Evolutionary conservation across 2,329 filamentous ascomycete genomes (phyloP), one percentile per base, ranked within the genome.

Genomic region (Pseudogymnoascus sp.): DNA sequence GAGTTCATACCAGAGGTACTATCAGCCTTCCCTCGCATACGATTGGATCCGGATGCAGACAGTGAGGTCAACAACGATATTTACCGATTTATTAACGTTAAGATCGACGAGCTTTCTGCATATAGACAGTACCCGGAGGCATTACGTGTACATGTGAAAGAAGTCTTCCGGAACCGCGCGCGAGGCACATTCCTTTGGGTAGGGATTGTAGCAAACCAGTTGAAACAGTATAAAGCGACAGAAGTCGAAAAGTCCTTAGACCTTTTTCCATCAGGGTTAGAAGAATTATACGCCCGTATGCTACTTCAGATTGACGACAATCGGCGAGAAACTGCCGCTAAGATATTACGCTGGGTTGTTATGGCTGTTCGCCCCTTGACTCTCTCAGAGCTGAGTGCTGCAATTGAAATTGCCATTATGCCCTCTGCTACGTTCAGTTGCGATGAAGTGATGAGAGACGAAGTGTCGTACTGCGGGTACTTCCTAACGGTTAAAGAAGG

Each of bases 171-270:
- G 0, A 31, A 67, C 42, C 64, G 70, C 10, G 67, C 73, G 10
- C 60, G 72, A 61, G 72, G 71, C 3, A 75, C 71, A 50, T 75
- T 75, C 56, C 67, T 75, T 5, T 76, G 72, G 73, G 69, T 72
- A 18, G 64, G 62, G 42, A 50, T 69, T 50, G 67, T 64, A 28
- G 64, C 64, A 1, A 56, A 64, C 16, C 61, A 38, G 18, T 46
- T 69, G 18, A 59, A 31, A 25, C 64, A 63, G 61, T 65, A 64
- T 14, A 64, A 31, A 44, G 7, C 50, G 5, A 46, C 62, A 1
- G 62, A 68, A 61, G 61, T 70, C 14, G 62, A 71, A 56, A 60
- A 68, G 2, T 68, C 69, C 0, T 63, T 75, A 3, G 37, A 67
- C 2, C 25, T 25, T 8, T 61, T 73, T 12, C 72, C 71, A 31